These are phyloP conservation scores for Chlamydomonas sp. DNA, from an alignment of 139 green algal species.

Conservation along the genomic window DNA sequence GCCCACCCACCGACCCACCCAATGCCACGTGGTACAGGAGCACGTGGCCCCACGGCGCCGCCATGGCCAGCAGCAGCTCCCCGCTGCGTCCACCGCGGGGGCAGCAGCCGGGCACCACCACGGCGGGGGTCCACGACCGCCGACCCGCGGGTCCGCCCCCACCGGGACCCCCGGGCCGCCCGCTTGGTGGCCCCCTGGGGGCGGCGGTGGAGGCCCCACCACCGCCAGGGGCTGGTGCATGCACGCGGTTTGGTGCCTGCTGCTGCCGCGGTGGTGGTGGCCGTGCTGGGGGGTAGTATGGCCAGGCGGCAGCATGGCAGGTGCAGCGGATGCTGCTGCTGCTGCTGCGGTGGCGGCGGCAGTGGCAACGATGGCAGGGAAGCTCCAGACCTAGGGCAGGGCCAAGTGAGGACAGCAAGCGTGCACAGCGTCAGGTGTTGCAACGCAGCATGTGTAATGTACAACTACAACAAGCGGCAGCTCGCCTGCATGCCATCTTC, in stretches of 20 bases:
- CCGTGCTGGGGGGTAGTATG: neutral
- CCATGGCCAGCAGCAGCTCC: conserved; percentile 29
- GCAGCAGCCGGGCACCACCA: conserved; percentile 26
- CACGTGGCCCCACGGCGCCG: conserved; percentile 21
- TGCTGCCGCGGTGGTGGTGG: neutral
- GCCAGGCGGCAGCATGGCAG: neutral
- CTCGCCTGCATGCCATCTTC: neutral
- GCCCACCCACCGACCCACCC: neutral
- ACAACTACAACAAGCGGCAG: neutral
- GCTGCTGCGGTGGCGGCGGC: neutral
- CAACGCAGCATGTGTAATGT: no score
- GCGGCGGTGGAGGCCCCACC: conserved; percentile 9
- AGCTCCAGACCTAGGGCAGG: conserved; percentile 14
- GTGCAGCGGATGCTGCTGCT: neutral
- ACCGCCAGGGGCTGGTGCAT: neutral
- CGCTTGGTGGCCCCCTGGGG: neutral
- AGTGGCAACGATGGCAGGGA: neutral
- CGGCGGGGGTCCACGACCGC: conserved; percentile 30
- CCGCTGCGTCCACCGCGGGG: neutral
- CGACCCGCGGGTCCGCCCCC: neutral
- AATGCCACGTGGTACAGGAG: conserved; percentile 35
- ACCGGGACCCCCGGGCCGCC: neutral
- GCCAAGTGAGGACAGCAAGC: neutral
- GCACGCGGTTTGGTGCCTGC: neutral
- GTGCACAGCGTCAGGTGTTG: no score